Conservation (phyloP, 2,329 filamentous ascomycete species). For the Coniochaeta hoffmannii region DNA sequence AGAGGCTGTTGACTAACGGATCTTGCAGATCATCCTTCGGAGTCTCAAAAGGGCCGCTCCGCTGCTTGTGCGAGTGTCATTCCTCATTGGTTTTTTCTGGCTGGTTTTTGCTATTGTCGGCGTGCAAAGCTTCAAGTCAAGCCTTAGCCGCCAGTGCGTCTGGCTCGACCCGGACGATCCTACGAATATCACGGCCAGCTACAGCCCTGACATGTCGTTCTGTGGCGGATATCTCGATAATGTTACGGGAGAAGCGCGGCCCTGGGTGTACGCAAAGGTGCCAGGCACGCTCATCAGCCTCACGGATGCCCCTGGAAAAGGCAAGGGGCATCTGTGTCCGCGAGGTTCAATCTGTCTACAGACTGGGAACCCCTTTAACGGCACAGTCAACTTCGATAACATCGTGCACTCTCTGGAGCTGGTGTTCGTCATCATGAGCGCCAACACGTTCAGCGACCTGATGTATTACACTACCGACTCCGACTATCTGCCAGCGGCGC, state of each 20-base stretch:
- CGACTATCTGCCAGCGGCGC: conserved; percentile 77
- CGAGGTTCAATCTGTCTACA: conserved; percentile 76
- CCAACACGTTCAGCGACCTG: conserved; percentile 91
- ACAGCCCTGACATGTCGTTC: conserved; percentile 61
- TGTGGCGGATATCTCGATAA: conserved; percentile 77
- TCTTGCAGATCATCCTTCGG: conserved; percentile 70
- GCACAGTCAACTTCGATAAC: conserved; percentile 91
- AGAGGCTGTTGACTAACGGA: conserved; percentile 4
- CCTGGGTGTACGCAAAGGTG: conserved; percentile 55
- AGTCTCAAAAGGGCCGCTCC: conserved; percentile 95
- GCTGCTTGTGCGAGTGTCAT: conserved; percentile 83
- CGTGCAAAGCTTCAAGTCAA: conserved; percentile 91
- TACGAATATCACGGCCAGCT: conserved; percentile 46
- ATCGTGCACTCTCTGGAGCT: conserved; percentile 86
- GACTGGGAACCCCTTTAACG: conserved; percentile 69
- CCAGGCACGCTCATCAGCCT: conserved; percentile 37
- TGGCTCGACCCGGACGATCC: conserved; percentile 62
- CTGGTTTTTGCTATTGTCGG: conserved; percentile 93
- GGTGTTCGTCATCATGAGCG: conserved; percentile 97
- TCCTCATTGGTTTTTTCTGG: conserved; percentile 96
- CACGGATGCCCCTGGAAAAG: conserved; percentile 37
- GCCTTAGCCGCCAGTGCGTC: conserved; percentile 67
- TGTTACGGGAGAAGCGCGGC: conserved; percentile 44
- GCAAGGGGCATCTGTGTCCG: conserved; percentile 88
- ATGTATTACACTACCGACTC: conserved; percentile 92